These are phyloP conservation scores for Tuber borchii DNA, from an alignment of 495 filamentous ascomycete species.

Conservation along the genomic window DNA sequence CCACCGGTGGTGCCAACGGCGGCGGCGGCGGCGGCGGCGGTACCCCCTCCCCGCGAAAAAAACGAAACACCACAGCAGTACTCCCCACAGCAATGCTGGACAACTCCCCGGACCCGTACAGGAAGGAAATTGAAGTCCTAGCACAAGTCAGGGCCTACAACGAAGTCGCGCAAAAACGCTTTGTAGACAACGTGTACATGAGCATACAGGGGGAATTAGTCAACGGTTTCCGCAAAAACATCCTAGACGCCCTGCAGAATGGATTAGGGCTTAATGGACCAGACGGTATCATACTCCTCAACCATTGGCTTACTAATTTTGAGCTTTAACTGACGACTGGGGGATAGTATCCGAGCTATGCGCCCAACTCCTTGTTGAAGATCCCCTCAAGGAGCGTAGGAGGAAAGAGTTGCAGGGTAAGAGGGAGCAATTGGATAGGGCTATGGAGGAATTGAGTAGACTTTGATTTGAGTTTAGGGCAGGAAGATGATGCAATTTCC, in stretches of 20 bases:
- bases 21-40: neutral
- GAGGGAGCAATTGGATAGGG: constrained; percentile 28
- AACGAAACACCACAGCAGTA: neutral
- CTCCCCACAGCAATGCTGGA: constrained; percentile 2
- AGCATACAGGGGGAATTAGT: constrained; percentile 29
- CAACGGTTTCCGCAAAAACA: constrained; percentile 12
- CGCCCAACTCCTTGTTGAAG: constrained; percentile 30
- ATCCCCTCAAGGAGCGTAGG: constrained; percentile 36
- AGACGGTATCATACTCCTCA: constrained; percentile 21
- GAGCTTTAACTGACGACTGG: neutral
- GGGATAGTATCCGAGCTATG: constrained; percentile 29
- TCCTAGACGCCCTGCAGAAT: constrained; percentile 15
- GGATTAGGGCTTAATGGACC: constrained; percentile 24
- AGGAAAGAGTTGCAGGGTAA: constrained; percentile 28
- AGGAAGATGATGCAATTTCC: too few relatives aligned
- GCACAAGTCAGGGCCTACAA: constrained; percentile 33
- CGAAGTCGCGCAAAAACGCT: constrained; percentile 36
- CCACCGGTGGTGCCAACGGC: neutral
- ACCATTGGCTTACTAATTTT: neutral
- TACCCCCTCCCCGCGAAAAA: constrained; percentile 22
- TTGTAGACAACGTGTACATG: constrained; percentile 41
- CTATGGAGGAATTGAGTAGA: constrained; percentile 35
- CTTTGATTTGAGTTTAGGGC: constrained; percentile 11
- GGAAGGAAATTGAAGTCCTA: constrained; percentile 33
- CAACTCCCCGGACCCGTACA: constrained; percentile 25